A percentile compares a stretch with the other conserved stretches of the same genome.
These are phyloP conservation scores for Penicillium bovifimosum DNA, from an alignment of 495 filamentous ascomycete species.

Conservation along the genomic window DNA sequence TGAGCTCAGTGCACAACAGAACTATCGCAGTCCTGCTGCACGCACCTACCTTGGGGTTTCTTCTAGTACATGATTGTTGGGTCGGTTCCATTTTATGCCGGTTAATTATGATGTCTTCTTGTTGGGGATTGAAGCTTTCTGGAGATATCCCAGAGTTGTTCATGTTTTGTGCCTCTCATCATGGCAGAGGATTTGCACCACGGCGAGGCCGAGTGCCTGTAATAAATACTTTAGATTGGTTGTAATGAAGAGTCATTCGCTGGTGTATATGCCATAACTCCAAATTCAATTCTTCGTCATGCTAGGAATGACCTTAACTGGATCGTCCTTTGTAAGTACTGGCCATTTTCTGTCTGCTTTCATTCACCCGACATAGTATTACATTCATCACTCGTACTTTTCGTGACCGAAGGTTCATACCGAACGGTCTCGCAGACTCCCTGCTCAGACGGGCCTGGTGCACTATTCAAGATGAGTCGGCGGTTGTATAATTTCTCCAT, in stretches of 20 bases:
- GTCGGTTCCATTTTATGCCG: background rate
- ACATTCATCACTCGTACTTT: slow-evolving; percentile 9
- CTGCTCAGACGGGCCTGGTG: background rate
- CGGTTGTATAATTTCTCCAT: slow-evolving; percentile 43
- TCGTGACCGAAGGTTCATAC: background rate
- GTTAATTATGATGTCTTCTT: slow-evolving; percentile 1
- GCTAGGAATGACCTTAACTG: background rate
- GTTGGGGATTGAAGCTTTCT: background rate
- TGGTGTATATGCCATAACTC: background rate
- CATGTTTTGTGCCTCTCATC: background rate
- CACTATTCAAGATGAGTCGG: slow-evolving; percentile 29
- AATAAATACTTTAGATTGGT: background rate
- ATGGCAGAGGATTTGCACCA: background rate
- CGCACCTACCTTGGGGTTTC: slow-evolving; percentile 3
- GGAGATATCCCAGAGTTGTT: background rate
- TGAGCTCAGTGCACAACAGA: slow-evolving; percentile 1
- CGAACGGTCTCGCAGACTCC: background rate
- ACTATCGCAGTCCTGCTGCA: slow-evolving; percentile 9
- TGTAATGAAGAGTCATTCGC: background rate
- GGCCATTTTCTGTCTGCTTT: background rate
- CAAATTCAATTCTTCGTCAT: background rate
- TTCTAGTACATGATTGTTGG: slow-evolving; percentile 17
- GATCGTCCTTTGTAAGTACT: background rate
- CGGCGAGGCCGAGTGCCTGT: background rate
- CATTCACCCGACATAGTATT: background rate